Evolutionary conservation across 2,329 filamentous ascomycete species (phyloP), one percentile per base, ranked within the genome.

Genomic region (Myriosclerotinia duriaeana): DNA sequence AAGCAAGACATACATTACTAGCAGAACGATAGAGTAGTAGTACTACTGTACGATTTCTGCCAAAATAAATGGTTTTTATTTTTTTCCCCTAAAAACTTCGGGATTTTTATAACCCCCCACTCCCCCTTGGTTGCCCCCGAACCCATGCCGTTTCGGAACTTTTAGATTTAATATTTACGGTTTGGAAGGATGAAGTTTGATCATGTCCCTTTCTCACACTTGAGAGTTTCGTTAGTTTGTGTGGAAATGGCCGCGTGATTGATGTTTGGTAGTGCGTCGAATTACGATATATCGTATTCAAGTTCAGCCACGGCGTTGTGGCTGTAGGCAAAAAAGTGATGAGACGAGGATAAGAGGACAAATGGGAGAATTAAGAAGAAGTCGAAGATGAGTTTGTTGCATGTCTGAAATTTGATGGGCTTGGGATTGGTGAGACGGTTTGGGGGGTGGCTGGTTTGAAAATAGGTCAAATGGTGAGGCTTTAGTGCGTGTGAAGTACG

Each of bases 1-100:
- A 60, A 50, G 56, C 58, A 38, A 60, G 44, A 60, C 58, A 60
- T 60, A 50, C 44, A 40, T 50, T n/a, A 38, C 44, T 61, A 50
- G 44, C 30, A 20, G 44, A 48, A 36, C 7, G 20, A 59, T 48
- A 17, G 56, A 34, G 58, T 61, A 61, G 58, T 26, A 26, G 58
- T 50, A 38, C 44, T 61, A 61, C 58, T 26, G 44, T 61, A 20
- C 22, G 44, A 50, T 14, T 7, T 11, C 14, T 38, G 30, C 9
- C 17, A 48, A 42, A 30, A 50, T 38, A 50, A n/a, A 61, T 61
- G 58, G 44, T 1, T 50, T 61, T 15, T 50, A 26, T 26, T 38
- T 38, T 26, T 38, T 50, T 14, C n/a, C n/a, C n/a, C n/a, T n/a
- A n/a, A 22, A 26, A 44, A 50, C 17, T 5, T 38, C 58, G 58